These are phyloP conservation scores for Sporobolomyces roseus DNA, from an alignment of 768 basidiomycete genomes.

Conservation along the genomic window DNA sequence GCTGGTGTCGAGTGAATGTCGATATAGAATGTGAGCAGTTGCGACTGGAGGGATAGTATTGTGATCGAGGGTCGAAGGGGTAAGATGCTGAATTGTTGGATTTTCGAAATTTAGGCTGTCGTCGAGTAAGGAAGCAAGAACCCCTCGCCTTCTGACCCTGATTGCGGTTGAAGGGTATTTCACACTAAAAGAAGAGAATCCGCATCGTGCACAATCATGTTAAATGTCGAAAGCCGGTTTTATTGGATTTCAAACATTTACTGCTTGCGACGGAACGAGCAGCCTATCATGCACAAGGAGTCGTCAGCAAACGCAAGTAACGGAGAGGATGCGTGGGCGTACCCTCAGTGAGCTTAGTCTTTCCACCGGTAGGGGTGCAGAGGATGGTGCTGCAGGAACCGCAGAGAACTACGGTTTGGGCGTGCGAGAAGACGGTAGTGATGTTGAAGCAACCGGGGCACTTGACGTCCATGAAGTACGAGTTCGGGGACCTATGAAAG, in stretches of 20 bases:
- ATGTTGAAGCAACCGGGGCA: conserved; percentile 82
- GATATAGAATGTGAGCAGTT: no score
- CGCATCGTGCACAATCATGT: no score
- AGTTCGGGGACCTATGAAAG: conserved; percentile 65
- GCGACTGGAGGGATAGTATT: no score
- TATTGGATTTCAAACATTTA: conserved; percentile 48
- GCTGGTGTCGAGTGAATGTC: no score
- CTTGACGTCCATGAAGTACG: conserved; percentile 99
- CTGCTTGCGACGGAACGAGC: conserved; percentile 92
- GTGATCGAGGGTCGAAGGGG: no score
- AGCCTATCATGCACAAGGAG: conserved; percentile 57
- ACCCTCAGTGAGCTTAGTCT: conserved; percentile 85
- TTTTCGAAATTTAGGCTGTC: no score
- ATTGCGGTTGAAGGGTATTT: no score
- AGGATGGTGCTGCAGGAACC: conserved; percentile 86
- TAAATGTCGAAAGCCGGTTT: no score
- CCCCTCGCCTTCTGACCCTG: no score
- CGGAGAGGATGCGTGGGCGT: neutral
- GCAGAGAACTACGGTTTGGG: conserved; percentile 94
- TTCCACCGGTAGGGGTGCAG: conserved; percentile 96
- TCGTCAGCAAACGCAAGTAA: neutral
- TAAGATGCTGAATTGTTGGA: no score
- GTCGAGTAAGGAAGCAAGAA: no score
- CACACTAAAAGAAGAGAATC: no score
- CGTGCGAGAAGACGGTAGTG: conserved; percentile 98